Conservation (phyloP, 306 rosid genomes). For the Dalbergia oliveri region DNA sequence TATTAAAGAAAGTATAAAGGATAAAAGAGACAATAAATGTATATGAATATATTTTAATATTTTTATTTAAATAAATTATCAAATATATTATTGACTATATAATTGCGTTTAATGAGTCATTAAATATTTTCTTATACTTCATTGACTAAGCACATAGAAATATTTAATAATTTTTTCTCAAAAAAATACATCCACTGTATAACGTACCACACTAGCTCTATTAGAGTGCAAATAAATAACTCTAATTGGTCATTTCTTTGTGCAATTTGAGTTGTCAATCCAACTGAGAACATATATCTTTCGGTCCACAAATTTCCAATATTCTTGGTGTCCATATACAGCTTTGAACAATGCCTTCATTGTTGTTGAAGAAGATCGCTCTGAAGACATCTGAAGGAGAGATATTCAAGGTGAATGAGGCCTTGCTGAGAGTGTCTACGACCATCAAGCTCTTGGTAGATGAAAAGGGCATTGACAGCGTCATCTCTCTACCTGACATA, state of each 20-base stretch:
- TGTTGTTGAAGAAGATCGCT: not conserved
- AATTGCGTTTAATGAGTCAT: not conserved
- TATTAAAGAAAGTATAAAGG: too few relatives aligned
- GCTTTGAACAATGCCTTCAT: not conserved
- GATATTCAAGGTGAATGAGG: not conserved
- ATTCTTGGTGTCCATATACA: too few relatives aligned
- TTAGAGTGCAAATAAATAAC: not conserved
- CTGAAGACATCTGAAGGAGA: not conserved
- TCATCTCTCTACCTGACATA: not conserved
- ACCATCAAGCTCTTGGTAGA: not conserved
- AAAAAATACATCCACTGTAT: not conserved
- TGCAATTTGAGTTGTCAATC: too few relatives aligned
- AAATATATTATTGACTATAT: too few relatives aligned
- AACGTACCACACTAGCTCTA: not conserved
- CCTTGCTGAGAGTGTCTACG: not conserved
- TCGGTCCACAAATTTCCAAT: not conserved
- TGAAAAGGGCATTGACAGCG: not conserved
- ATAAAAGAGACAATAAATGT: too few relatives aligned
- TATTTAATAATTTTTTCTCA: not conserved
- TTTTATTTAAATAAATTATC: too few relatives aligned
- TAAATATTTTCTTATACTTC: not conserved
- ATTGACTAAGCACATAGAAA: not conserved
- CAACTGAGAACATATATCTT: not conserved
- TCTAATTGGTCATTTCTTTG: too few relatives aligned
- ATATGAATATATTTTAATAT: too few relatives aligned